Base-by-base conservation (phyloP, 495 filamentous ascomycete species). In the Pyrenula aspistea region DNA sequence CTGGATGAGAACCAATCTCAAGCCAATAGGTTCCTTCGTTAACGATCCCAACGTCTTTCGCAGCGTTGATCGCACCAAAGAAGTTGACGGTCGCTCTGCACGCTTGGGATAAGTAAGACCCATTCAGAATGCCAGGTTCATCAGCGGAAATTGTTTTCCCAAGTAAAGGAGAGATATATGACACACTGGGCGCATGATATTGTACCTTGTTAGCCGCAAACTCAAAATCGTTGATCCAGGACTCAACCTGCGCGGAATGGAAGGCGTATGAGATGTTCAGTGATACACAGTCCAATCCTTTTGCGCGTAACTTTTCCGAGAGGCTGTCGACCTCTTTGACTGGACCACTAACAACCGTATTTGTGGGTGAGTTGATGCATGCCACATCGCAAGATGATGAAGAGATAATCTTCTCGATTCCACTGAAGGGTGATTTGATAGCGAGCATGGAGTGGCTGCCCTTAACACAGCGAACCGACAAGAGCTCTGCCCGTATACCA, bases 31-130 rank as follows among this genome's bases (percentile, higher is more conserved):
- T 56, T 1, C 59, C 53, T 25, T 80, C 76, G 54, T 77, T 71
- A 20, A 84, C 74, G 12, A 74, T 55, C 55, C 68, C 67, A 21
- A 66, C 60, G 57, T 71, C 62, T 62, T 78, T 72, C 20, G 83
- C 79, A n/a, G 77, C 73, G 19, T 80, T 71, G 11, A 91, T 67
- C 10, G 75, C 86, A 53, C 73, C 81, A 3, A 83, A 68, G 68
- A 95, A 85, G 61, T 92, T 79, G 59, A 95, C 90, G 21, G 85
- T 70, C 59, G 88, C 80, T 12, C 89, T 77, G 47, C 81, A 82
- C 60, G 88, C 84, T 8, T 77, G 71, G 50, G 74, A 73, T 15
- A 94, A 76, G 60, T 94, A 94, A 24, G 63, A 60, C 12, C 71
- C 61, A 12, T 68, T 70, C 57, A 93, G 74, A 2, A 74, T 58